Base-by-base conservation (phyloP, 768 basidiomycete genomes). In the Russula earlei region DNA sequence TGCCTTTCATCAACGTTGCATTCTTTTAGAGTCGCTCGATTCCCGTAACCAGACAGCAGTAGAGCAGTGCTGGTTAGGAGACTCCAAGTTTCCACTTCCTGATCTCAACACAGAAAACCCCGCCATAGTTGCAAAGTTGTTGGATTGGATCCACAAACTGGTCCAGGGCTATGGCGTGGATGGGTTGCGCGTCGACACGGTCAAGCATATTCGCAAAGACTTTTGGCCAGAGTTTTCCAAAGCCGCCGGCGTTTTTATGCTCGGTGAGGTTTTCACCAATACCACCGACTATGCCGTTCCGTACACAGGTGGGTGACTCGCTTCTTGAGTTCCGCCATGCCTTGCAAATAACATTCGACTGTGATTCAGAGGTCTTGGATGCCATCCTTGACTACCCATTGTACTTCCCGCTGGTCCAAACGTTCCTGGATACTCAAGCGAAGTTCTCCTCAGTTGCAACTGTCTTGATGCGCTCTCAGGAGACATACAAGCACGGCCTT, bases 31-130 rank as follows among this genome's bases (percentile, higher is more conserved):
- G 62, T 74, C 75, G 51, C 24, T 29, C 49, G 65, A 58, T 52
- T 12, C 46, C 8, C 48, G 27, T 2, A 75, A 77, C 58, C 74
- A 77, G 67, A 78, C 73, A 1, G 68, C 72, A 37, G 73, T 77
- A 34, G 76, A 83, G 65, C 71, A 77, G 50, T 81, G 82, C 68
- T 84, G 81, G 80, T 71, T 83, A 5, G 82, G 82, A 15, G 78
- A 81, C 60, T 63, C 66, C 31, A 68, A 63, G 27, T 70, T 82
- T 60, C 76, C 82, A n/a, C 72, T 81, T 40, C 73, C 75, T 4
- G 82, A 84, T 58, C 65, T 84, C 52, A 71, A 83, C 68, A 84
- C 82, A 0, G 79, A 82, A 61, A 66, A 75, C 52, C 47, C 68
- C 17, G 64, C 63, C 4, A 75, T 83, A n/a, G 68, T 77, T 37